These are phyloP conservation scores for Didymella glomerata DNA, from an alignment of 2,329 filamentous ascomycete genomes.

Conservation along the genomic window DNA sequence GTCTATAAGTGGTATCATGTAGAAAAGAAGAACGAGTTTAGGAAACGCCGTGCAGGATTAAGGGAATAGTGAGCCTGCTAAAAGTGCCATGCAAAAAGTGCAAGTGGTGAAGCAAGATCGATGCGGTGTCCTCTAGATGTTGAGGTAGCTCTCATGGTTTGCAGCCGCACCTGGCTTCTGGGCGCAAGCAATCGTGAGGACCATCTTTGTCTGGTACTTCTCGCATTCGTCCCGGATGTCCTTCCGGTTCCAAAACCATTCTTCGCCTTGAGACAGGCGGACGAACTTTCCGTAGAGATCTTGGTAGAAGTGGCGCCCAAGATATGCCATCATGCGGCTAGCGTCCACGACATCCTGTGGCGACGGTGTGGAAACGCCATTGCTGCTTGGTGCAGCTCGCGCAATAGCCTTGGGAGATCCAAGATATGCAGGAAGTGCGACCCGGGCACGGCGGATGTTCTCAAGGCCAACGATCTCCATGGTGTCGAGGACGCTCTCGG, in stretches of 20 bases:
- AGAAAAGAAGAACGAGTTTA: slow-evolving; percentile 3
- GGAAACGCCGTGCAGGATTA: not conserved
- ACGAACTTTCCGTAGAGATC: slow-evolving; percentile 35
- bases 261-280: slow-evolving; percentile 29
- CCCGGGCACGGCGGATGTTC: slow-evolving; percentile 39
- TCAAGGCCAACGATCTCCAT: slow-evolving; percentile 42
- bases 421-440: slow-evolving; percentile 35
- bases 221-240: slow-evolving; percentile 37
- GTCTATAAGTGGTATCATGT: slow-evolving; percentile 25
- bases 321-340: slow-evolving; percentile 38
- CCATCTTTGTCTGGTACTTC: slow-evolving; percentile 38
- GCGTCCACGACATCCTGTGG: slow-evolving; percentile 33
- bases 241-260: slow-evolving; percentile 40
- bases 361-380: slow-evolving; percentile 23
- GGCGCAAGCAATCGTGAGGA: slow-evolving; percentile 38
- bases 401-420: slow-evolving; percentile 19
- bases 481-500: slow-evolving; percentile 40
- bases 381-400: slow-evolving; percentile 18
- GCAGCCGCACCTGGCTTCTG: slow-evolving; percentile 26
- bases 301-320: slow-evolving; percentile 40
- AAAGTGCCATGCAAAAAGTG: not conserved
- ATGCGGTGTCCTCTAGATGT: slow-evolving; percentile 17
- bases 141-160: slow-evolving; percentile 29
- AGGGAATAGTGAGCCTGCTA: not conserved
- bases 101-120: not conserved